Evolutionary conservation across 805 yeast genomes (phyloP), one percentile per base, ranked within the genome.

Genomic region (Yarrowia porcina): DNA sequence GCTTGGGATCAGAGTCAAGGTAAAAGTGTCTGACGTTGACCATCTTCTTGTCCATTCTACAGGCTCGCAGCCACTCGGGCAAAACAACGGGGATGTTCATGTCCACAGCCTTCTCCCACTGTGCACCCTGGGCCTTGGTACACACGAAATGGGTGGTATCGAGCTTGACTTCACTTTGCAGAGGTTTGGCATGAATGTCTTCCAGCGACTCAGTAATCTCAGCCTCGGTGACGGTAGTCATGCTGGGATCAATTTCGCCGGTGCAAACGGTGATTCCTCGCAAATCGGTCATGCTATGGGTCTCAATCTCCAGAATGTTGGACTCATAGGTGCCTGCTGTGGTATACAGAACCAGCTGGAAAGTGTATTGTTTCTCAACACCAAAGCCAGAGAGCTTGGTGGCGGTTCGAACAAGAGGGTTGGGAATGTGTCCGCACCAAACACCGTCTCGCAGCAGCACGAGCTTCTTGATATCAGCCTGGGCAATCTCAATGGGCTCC

Each of bases 31-130:
- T 82, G 15, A 94, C 99, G 27, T 98, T 97, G 44, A 92, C 96
- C 63, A 94, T 86, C 70, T 97, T 78, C 68, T 94, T 83, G 71
- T 92, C 97, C 44, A 81, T 74, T 69, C 89, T 96, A 77, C 98
- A 94, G 0, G 97, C 97, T 74, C 88, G 87, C 64, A 94, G 78
- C 98, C 98, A 94, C 73, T 94, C 97, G 0, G 99, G 98, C 73
- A 96, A 83, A 27, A 94, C 92, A 39, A 94, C 83, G 1, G 99
- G 99, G 63, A 94, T 90, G 71, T 91, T 94, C 77, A 84, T 83
- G 61, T 87, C 91, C 65, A 82, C 80, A 1, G 98, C 99, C 71
- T 84, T 87, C 66, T 85, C 79, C 76, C 83, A 88, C 73, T 89
- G 92, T 17, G 86, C 80, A n/a, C 90, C 90, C 42, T 77, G 77